phyloP scores from a whole-genome alignment of 2,329 filamentous ascomycete genomes.

The Dryadomyces sulphureus region DNA sequence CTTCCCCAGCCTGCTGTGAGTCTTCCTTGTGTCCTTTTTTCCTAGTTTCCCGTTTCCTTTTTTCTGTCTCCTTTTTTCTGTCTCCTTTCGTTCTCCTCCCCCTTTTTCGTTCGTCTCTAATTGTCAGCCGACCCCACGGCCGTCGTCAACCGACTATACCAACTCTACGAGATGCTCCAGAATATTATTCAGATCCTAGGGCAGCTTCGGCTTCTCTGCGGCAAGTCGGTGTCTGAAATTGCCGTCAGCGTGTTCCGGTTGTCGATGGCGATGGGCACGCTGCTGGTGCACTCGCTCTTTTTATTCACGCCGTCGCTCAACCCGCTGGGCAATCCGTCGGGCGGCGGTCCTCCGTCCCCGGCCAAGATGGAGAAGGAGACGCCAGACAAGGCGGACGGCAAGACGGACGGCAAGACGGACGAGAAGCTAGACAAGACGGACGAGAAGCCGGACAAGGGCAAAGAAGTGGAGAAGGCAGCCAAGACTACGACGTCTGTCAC shows the following conservation, averaged over 20 bases:
- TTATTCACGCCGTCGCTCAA: slow-evolving; percentile 3
- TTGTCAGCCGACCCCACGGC: neutral
- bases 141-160: slow-evolving; percentile 4
- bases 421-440: too few relatives aligned
- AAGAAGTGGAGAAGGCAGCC: too few relatives aligned
- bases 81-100: neutral
- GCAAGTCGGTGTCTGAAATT: neutral
- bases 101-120: neutral
- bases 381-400: neutral
- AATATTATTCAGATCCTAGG: slow-evolving; percentile 2
- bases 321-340: neutral
- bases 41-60: neutral
- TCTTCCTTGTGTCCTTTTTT: neutral
- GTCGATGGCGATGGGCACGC: neutral
- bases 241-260: neutral
- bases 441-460: neutral
- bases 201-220: slow-evolving; percentile 4
- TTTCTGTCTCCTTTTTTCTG: neutral
- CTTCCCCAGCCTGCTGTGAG: too few relatives aligned
- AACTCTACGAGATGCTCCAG: slow-evolving; percentile 3
- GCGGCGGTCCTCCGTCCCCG: neutral
- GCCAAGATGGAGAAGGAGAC: neutral
- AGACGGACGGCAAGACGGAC: neutral
- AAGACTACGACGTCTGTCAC: neutral
- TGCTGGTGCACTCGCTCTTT: neutral